Conservation (phyloP, 352 stramenopile genomes). For the Phytophthora boehmeriae region DNA sequence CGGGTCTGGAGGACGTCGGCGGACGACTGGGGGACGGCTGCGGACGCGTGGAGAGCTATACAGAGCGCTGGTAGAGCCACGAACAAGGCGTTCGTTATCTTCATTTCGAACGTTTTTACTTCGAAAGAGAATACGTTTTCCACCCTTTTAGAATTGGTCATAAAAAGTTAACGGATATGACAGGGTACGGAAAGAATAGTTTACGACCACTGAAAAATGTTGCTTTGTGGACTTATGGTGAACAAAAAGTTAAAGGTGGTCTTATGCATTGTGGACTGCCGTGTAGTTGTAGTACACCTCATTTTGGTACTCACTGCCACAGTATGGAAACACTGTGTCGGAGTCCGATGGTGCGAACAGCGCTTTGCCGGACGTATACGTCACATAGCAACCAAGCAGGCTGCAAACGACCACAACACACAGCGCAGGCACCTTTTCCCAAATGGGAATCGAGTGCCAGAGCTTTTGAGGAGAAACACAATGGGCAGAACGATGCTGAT, state of each 20-base stretch:
- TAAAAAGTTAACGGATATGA: neutral
- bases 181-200: neutral
- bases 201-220: constrained; percentile 1
- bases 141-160: too few species aligned
- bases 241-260: too few species aligned
- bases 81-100: constrained; percentile 18
- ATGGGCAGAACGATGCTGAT: constrained; percentile 3
- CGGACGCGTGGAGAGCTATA: constrained; percentile 8
- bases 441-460: neutral
- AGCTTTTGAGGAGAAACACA: neutral
- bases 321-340: neutral
- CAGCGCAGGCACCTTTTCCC: neutral
- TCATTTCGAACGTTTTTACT: constrained; percentile 15
- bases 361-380: neutral
- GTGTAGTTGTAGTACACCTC: neutral
- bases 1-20: neutral
- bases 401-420: neutral
- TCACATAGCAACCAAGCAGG: constrained; percentile 1
- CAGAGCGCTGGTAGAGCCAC: constrained; percentile 23
- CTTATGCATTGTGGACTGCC: neutral
- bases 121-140: too few species aligned
- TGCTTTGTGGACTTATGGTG: too few species aligned
- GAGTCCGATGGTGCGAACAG: neutral
- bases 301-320: neutral
- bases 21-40: neutral